phyloP scores from a whole-genome alignment of 2,329 filamentous ascomycete species.

The Hypoxylon sp. region DNA sequence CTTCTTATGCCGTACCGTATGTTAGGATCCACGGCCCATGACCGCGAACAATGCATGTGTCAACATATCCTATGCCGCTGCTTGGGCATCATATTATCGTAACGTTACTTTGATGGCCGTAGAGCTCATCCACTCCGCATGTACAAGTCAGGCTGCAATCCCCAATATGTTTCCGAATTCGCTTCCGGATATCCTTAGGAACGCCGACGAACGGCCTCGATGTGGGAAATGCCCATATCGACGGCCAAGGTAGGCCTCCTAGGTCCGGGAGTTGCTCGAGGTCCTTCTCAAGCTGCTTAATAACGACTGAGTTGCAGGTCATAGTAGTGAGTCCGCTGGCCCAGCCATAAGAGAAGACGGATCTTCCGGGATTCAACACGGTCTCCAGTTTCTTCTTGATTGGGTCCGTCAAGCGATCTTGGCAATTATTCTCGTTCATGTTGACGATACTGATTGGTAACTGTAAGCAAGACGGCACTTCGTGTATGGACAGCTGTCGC shows the following conservation, averaged over 20 bases:
- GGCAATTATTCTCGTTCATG: slow-evolving; percentile 57
- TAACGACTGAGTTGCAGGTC: slow-evolving; percentile 78
- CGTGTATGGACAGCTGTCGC: slow-evolving; percentile 57
- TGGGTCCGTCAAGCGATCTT: slow-evolving; percentile 45
- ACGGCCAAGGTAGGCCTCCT: slow-evolving; percentile 50
- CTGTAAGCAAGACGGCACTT: slow-evolving; percentile 56
- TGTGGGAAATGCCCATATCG: slow-evolving; percentile 53
- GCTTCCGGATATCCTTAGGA: slow-evolving; percentile 44
- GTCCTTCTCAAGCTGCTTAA: slow-evolving; percentile 72
- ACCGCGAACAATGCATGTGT: slow-evolving; percentile 2
- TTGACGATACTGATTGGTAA: slow-evolving; percentile 73
- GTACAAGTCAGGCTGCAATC: slow-evolving; percentile 51
- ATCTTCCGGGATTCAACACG: slow-evolving; percentile 67
- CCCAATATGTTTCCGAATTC: slow-evolving; percentile 52
- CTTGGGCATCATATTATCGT: slow-evolving; percentile 35
- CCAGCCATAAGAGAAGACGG: slow-evolving; percentile 83
- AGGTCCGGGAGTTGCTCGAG: slow-evolving; percentile 49
- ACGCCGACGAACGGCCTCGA: slow-evolving; percentile 53
- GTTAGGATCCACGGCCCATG: slow-evolving; percentile 14
- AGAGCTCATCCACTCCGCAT: slow-evolving; percentile 51
- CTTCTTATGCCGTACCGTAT: slow-evolving; percentile 10
- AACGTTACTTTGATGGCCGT: slow-evolving; percentile 41
- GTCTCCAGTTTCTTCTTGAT: slow-evolving; percentile 58
- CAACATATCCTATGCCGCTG: neutral
- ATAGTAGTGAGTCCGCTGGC: slow-evolving; percentile 73